Percentiles rank a stretch among this genome's conserved stretches.
phyloP scores from a whole-genome alignment of 106 monocot genomes.

The Platanthera zijinensis region DNA sequence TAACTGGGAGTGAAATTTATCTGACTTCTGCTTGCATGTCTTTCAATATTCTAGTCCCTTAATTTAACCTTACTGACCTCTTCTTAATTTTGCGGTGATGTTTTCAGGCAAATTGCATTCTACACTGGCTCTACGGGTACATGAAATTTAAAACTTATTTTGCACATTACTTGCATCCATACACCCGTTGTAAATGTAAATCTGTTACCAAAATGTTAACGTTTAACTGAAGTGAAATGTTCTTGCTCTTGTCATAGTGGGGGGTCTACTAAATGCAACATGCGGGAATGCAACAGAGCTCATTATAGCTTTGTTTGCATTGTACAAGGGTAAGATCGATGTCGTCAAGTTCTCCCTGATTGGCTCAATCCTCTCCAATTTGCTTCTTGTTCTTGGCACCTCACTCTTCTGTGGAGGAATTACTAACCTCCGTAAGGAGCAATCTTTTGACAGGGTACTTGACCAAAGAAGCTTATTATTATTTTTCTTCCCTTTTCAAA shows the following conservation, averaged over 20 bases:
- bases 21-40: background rate
- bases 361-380: constrained; percentile 75
- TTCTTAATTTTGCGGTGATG: background rate
- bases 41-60: background rate
- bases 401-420: constrained; percentile 64
- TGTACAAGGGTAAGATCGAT: constrained; percentile 35
- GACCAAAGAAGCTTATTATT: background rate
- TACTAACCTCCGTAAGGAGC: constrained; percentile 41
- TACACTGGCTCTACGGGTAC: constrained; percentile 81
- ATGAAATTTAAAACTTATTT: background rate
- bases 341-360: constrained; percentile 66
- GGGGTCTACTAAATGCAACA: constrained; percentile 69
- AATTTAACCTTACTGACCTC: background rate
- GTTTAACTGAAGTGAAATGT: background rate
- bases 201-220: background rate
- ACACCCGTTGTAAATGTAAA: background rate
- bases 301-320: constrained; percentile 62
- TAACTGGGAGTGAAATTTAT: background rate
- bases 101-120: constrained; percentile 66
- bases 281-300: constrained; percentile 46
- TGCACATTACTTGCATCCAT: background rate
- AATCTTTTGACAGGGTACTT: constrained; percentile 32
- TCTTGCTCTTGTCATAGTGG: constrained; percentile 30
- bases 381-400: constrained; percentile 73
- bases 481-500: background rate